Evolutionary conservation across 352 stramenopile genomes (phyloP).

Genomic region (Globisporangium spiculum): DNA sequence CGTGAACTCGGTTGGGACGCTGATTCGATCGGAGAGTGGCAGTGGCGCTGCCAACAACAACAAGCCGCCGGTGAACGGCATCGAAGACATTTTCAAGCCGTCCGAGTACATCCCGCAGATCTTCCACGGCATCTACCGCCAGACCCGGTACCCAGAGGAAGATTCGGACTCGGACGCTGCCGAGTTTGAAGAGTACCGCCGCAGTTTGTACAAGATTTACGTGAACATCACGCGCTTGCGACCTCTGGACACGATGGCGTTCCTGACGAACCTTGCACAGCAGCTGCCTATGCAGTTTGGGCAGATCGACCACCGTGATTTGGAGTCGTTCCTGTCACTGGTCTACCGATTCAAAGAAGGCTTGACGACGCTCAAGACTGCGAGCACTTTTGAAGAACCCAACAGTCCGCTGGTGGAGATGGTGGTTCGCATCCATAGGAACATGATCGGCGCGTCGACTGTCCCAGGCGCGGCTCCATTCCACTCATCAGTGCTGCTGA

Average conservation of each 20-base stretch:
- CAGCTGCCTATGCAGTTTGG: conserved; percentile 49
- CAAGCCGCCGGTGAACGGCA: conserved; percentile 18
- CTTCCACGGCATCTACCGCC: conserved; percentile 77
- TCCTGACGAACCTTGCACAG: conserved; percentile 61
- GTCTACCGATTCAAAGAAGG: conserved; percentile 86
- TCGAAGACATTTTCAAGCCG: conserved; percentile 65
- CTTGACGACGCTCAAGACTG: conserved; percentile 53
- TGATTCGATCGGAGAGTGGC: conserved; percentile 57
- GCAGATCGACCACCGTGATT: conserved; percentile 50
- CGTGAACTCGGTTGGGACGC: conserved; percentile 70
- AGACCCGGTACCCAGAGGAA: conserved; percentile 78
- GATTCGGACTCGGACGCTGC: conserved; percentile 73
- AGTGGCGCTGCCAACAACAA: conserved; percentile 13
- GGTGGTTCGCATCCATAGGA: conserved; percentile 64
- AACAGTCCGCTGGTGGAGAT: conserved; percentile 66
- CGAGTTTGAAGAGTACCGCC: conserved; percentile 83
- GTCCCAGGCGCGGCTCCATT: conserved; percentile 24
- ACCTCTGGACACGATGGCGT: conserved; percentile 63
- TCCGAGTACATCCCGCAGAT: conserved; percentile 77
- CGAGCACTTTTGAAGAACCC: conserved; percentile 59
- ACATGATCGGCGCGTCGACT: conserved; percentile 42
- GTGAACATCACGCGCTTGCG: conserved; percentile 81
- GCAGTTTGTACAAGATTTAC: conserved; percentile 85
- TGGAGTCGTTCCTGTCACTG: conserved; percentile 81
- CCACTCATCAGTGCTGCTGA: conserved; percentile 57